A percentile compares a stretch with the other conserved stretches of the same genome.
Conservation (phyloP, 495 filamentous ascomycete genomes). For the Penicillium lividum region DNA sequence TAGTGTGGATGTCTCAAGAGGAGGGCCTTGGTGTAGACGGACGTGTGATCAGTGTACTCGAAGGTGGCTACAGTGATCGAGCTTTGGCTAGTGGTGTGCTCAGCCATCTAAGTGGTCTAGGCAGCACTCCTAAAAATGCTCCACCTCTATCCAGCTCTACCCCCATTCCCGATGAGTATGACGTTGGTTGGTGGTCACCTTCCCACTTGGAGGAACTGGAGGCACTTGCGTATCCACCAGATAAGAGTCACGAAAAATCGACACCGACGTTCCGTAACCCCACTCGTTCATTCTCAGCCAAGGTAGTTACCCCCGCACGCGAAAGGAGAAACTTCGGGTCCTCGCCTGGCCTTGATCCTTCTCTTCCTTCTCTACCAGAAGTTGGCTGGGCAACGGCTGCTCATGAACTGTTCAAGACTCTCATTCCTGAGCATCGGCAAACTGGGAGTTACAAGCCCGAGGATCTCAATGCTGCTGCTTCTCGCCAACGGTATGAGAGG, state of each 20-base stretch:
- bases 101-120: constrained; percentile 81
- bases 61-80: constrained; percentile 93
- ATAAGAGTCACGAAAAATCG: constrained; percentile 52
- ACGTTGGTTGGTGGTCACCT: constrained; percentile 77
- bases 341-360: constrained; percentile 36
- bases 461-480: constrained; percentile 70
- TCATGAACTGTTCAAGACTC: constrained; percentile 75
- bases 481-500: constrained; percentile 60
- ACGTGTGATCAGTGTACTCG: constrained; percentile 85
- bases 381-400: constrained; percentile 83
- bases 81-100: constrained; percentile 84
- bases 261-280: constrained; percentile 69
- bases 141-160: neutral
- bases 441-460: constrained; percentile 72
- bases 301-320: constrained; percentile 60
- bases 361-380: constrained; percentile 68
- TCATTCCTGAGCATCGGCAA: constrained; percentile 73
- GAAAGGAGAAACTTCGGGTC: constrained; percentile 50
- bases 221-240: constrained; percentile 48
- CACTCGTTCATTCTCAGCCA: constrained; percentile 78
- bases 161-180: constrained; percentile 41
- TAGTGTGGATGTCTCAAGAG: constrained; percentile 79
- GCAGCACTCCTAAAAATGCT: constrained; percentile 29
- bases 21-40: constrained; percentile 76
- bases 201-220: constrained; percentile 67